Evolutionary conservation across 2,329 filamentous ascomycete genomes (phyloP), one percentile per base, ranked within the genome.

Genomic region (Colletotrichum gloeosporioides): DNA sequence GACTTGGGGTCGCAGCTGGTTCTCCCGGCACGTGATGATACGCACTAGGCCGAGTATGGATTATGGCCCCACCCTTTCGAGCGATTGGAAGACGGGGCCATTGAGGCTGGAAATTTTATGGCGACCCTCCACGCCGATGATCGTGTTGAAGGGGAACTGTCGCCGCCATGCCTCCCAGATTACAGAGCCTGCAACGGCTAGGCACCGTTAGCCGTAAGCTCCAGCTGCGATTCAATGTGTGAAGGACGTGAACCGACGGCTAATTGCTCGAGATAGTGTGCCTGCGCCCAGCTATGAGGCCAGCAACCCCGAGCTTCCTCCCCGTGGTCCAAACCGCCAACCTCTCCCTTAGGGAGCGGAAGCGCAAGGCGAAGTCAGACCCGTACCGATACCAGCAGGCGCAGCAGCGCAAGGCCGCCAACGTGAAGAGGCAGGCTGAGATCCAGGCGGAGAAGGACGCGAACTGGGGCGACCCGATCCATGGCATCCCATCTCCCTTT

Each of bases 361-460:
- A 92, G 83, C 90, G 91, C 76, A 89, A 91, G 78, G 91, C 90
- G 76, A 92, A 94, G 83, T 91, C 92, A 82, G 95, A 99, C 80
- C 96, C 96, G 1, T 98, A 98, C 83, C 90, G 93, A 76, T 91
- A 94, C 85, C 94, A 94, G 4, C 95, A 98, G 85, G 93, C 95
- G 36, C 92, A 94, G 81, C 95, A 96, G 83, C 93, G 95, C 77
- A 98, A 96, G 85, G 92, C 94, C 13, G 95, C 94, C 79, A 98
- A 98, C 82, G 84, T 96, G 62, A 91, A 94, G 81, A 92, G 95
- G 68, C 95, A 94, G 81, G 89, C 91, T 77, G 92, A 92, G 78
- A 90, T 99, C 71, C 85, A 92, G 76, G 87, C 91, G 78, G 88
- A 93, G 82, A 92, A 95, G 75, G 88, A 91, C 75, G 89, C 89